Evolutionary conservation across 306 rosid species (phyloP).

Genomic region (Medicago ruthenica): DNA sequence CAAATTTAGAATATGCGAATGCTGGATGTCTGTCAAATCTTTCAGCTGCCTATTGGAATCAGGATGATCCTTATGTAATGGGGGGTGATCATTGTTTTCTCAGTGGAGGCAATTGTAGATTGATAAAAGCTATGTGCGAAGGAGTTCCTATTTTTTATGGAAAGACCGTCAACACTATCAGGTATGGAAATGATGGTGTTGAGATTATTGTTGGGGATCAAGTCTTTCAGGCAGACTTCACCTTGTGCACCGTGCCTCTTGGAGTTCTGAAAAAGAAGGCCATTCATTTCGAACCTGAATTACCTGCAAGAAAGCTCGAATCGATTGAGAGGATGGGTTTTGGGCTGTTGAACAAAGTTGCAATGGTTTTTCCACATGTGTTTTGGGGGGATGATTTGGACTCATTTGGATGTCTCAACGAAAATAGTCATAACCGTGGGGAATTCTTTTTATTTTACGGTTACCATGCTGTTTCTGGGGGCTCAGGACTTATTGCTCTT

Average conservation of each 20-base stretch:
- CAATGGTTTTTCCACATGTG: constrained; percentile 86
- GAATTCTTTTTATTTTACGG: constrained; percentile 87
- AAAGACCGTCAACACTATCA: constrained; percentile 65
- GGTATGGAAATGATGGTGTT: constrained; percentile 70
- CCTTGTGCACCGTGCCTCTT: constrained; percentile 91
- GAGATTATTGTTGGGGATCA: constrained; percentile 81
- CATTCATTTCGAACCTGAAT: constrained; percentile 74
- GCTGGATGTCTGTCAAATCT: no score
- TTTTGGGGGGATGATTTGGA: constrained; percentile 97
- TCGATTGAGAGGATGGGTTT: constrained; percentile 91
- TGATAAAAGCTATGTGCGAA: constrained; percentile 82
- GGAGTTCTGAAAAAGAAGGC: constrained; percentile 78
- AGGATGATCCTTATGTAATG: no score
- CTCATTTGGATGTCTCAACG: constrained; percentile 91
- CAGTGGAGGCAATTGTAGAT: constrained; percentile 72
- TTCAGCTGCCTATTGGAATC: no score
- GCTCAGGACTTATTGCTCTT: constrained; percentile 76
- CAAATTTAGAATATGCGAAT: no score
- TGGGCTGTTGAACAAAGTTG: constrained; percentile 93
- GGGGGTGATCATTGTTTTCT: no score
- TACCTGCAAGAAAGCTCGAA: constrained; percentile 78
- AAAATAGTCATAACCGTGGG: constrained; percentile 74
- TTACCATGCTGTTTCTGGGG: constrained; percentile 97
- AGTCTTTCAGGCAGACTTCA: constrained; percentile 75
- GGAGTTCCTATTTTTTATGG: constrained; percentile 82